Base-by-base conservation (phyloP, 1,284 basidiomycete species). In the Ustilago shanxiensis region DNA sequence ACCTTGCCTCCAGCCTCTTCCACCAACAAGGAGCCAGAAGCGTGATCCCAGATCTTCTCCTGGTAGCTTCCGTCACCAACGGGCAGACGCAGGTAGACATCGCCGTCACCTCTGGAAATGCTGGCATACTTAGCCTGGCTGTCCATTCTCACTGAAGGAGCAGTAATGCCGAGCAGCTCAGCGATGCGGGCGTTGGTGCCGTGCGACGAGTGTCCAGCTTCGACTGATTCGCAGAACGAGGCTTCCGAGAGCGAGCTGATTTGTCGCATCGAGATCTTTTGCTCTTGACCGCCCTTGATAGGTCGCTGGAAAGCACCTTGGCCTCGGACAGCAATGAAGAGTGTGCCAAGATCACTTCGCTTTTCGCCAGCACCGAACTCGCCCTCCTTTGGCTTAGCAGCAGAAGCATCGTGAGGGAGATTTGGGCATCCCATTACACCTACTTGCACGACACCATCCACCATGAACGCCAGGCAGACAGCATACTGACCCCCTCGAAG, bases 31-130 rank as follows among this genome's bases (percentile, higher is more conserved):
- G 90, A 89, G 0, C 96, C 97, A 0, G 94, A 90, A 0, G 96
- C 95, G 84, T 98, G 97, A 85, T 99, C 97, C 94, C 94, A 97
- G 49, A 97, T 95, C 87, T 95, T 96, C 86, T 96, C 95, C 71
- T 88, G 86, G 86, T 95, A 96, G 14, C 90, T 91, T 18, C 91
- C 90, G 16, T 92, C 91, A 8, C 88, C 87, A 60, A 92, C 93
- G 0, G 97, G 97, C 88, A 98, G 93, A 28, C 96, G 90, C 59
- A 99, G 88, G 87, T 99, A 99, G 39, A 92, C 91, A 14, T 92
- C 92, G 1, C 95, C 95, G 72, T 97, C 94, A 0, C 95, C 95
- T 47, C 95, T 89, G 2, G 92, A 91, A 18, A 98, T 90, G 81
- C 92, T 92, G 33, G 92, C 92, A 83, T 99, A 99, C 88, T 99